phyloP scores from a whole-genome alignment of 352 stramenopile genomes.

The Phytophthora idaei region DNA sequence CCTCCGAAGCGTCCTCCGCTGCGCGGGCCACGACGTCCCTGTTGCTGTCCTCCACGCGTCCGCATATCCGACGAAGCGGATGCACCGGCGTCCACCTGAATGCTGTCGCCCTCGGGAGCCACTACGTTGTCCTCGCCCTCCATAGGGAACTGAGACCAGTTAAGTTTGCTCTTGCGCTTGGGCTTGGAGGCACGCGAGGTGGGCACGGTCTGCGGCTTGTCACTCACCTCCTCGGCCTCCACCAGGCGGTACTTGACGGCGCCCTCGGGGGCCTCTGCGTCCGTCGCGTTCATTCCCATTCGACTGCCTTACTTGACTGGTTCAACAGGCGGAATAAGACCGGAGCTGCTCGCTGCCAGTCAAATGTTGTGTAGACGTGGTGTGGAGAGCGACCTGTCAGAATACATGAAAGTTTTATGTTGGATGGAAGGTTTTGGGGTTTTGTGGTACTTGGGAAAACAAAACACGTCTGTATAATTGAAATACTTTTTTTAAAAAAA shows the following conservation, averaged over 20 bases:
- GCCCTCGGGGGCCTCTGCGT: conserved; percentile 26
- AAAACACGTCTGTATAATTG: too few species aligned
- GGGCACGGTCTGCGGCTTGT: conserved; percentile 31
- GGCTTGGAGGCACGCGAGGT: conserved; percentile 12
- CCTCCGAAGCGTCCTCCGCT: conserved; percentile 41
- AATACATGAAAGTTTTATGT: background rate
- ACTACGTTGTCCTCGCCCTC: conserved; percentile 40
- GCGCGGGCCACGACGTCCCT: conserved; percentile 37
- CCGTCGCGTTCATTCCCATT: conserved; percentile 38
- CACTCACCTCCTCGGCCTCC: conserved; percentile 78
- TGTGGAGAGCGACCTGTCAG: background rate
- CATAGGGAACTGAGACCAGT: conserved; percentile 74
- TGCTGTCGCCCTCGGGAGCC: background rate
- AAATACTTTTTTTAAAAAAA: too few species aligned
- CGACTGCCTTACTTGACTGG: conserved; percentile 11
- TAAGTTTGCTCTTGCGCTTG: conserved; percentile 77
- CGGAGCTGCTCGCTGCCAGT: conserved; percentile 20
- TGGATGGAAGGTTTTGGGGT: too few species aligned
- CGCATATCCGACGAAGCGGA: conserved; percentile 12
- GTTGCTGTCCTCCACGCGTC: conserved; percentile 16
- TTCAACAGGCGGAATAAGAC: conserved; percentile 21
- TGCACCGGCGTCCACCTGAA: conserved; percentile 3
- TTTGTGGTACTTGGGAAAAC: too few species aligned
- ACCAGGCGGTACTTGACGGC: conserved; percentile 85
- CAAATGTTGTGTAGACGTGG: conserved; percentile 26